phyloP scores from a whole-genome alignment of 371 early-diverging fungal species.

The Lichtheimia ramosa region DNA sequence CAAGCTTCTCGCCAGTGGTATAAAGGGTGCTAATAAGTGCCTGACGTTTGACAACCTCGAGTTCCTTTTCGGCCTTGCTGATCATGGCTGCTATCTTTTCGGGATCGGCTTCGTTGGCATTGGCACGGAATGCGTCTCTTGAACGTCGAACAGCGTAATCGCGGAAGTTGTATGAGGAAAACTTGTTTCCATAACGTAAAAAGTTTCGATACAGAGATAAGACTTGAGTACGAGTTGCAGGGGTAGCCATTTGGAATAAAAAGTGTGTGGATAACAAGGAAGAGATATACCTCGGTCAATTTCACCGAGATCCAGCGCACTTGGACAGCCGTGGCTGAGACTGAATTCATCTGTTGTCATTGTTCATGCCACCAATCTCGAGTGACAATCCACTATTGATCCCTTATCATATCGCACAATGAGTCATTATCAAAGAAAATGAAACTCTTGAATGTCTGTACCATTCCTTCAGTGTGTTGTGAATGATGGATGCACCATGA shows the following conservation, averaged over 20 bases:
- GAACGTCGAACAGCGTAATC: slow-evolving; percentile 70
- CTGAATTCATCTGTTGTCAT: too few relatives aligned
- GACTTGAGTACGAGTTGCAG: slow-evolving; percentile 44
- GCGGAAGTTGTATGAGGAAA: slow-evolving; percentile 73
- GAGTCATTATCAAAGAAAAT: too few relatives aligned
- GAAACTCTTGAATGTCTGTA: too few relatives aligned
- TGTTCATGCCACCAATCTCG: too few relatives aligned
- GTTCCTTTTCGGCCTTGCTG: slow-evolving; percentile 55
- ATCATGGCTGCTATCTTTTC: slow-evolving; percentile 51
- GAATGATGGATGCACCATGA: too few relatives aligned
- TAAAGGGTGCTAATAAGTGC: slow-evolving; percentile 65
- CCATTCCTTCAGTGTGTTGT: too few relatives aligned
- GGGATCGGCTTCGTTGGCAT: slow-evolving; percentile 59
- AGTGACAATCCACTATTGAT: too few relatives aligned
- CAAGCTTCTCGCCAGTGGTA: slow-evolving; percentile 53
- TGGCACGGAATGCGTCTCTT: slow-evolving; percentile 64
- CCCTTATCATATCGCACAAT: too few relatives aligned
- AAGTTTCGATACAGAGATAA: slow-evolving; percentile 66
- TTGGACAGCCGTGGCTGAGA: too few relatives aligned
- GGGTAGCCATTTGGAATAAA: slow-evolving; percentile 12
- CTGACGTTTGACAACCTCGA: slow-evolving; percentile 68
- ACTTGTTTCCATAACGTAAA: slow-evolving; percentile 61
- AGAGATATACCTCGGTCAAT: not conserved
- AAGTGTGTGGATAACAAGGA: slow-evolving; percentile 1
- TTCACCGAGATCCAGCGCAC: too few relatives aligned